Evolutionary conservation across 805 yeast genomes (phyloP).

Genomic region (Tetrapisispora arboricola): DNA sequence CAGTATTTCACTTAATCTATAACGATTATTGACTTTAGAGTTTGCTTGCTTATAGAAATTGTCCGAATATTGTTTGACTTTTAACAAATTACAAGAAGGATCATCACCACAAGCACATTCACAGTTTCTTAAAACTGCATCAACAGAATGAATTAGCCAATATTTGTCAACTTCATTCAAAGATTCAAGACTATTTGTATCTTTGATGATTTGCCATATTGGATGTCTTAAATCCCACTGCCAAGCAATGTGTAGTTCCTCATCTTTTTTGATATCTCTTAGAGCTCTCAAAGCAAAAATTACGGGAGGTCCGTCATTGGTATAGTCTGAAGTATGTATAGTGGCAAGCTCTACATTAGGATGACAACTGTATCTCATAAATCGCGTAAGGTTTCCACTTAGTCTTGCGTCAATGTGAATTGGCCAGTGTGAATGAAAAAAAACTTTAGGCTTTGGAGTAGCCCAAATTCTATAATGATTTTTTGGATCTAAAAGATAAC

Average conservation of each 20-base stretch:
- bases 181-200: conserved; percentile 42
- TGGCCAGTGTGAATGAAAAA: conserved; percentile 48
- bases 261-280: conserved; percentile 47
- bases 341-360: conserved; percentile 65
- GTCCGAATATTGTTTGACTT: conserved; percentile 53
- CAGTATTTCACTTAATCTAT: conserved; percentile 2
- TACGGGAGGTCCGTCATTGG: conserved; percentile 29
- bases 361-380: conserved; percentile 61
- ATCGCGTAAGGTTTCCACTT: conserved; percentile 72
- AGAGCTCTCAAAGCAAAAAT: conserved; percentile 50
- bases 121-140: conserved; percentile 47
- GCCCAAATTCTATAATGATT: conserved; percentile 76
- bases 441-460: conserved; percentile 49
- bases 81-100: conserved; percentile 47
- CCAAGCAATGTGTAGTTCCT: conserved; percentile 76
- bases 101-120: conserved; percentile 47
- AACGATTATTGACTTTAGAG: conserved; percentile 3
- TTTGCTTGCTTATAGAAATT: conserved; percentile 25
- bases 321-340: conserved; percentile 25
- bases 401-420: conserved; percentile 71
- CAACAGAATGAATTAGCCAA: conserved; percentile 49
- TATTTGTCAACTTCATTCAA: conserved; percentile 44
- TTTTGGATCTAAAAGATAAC: conserved; percentile 51
- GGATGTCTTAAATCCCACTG: conserved; percentile 82
- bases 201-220: conserved; percentile 41